A percentile compares a stretch with the other conserved stretches of the same genome.
Evolutionary conservation across 192 early-diverging fungal species (phyloP).

Genomic region (Rhizoclosmatium globosum): DNA sequence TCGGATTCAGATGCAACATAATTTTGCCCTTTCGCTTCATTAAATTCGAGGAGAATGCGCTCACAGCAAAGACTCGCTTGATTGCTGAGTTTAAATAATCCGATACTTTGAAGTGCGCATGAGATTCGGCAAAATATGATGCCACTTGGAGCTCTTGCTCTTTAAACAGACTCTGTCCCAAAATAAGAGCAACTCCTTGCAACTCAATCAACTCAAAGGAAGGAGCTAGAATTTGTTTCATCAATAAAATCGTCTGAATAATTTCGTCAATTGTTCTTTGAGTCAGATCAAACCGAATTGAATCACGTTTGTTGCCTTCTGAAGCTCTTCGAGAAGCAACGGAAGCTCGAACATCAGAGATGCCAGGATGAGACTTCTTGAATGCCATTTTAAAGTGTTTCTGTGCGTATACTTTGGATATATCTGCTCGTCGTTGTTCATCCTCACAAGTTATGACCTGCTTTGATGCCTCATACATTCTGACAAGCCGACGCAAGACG

Average conservation of each 20-base stretch:
- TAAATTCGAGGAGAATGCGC: neutral
- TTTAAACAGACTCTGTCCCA: neutral
- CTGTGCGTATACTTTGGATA: conserved; percentile 2
- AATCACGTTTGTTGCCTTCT: neutral
- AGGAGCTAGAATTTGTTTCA: conserved; percentile 8
- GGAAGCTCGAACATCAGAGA: neutral
- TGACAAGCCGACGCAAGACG: neutral
- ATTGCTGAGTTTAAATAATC: neutral
- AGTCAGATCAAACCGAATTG: neutral
- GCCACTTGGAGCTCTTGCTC: conserved; percentile 12
- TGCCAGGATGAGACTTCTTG: neutral
- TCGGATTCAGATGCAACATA: neutral
- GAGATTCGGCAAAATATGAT: conserved; percentile 27
- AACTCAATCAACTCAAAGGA: conserved; percentile 20
- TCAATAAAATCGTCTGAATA: conserved; percentile 15
- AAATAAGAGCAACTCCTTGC: conserved; percentile 19
- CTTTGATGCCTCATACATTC: neutral
- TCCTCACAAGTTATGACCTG: neutral
- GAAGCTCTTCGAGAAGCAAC: neutral
- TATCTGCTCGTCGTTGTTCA: neutral
- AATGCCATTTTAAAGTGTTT: conserved; percentile 4
- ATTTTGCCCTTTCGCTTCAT: neutral
- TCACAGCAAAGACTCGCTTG: neutral
- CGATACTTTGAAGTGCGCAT: neutral
- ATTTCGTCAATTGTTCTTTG: conserved; percentile 12